Percentiles rank a stretch among this genome's conserved stretches.
Conservation (phyloP, 192 early-diverging fungal genomes). For the Backusella circina region DNA sequence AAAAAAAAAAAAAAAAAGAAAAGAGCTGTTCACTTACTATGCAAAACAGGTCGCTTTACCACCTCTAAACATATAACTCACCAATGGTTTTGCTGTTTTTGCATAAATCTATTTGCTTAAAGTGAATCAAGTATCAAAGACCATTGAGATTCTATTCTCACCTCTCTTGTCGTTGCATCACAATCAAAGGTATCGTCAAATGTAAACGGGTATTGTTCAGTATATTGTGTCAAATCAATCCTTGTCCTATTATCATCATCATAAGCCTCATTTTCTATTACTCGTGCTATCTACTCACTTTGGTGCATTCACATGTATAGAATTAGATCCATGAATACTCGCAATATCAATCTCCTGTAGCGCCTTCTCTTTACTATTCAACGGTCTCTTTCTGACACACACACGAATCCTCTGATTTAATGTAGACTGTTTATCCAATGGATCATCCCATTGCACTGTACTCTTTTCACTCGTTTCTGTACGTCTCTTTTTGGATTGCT, state of each 20-base stretch:
- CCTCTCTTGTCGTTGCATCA: constrained; percentile 78
- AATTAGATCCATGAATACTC: constrained; percentile 56
- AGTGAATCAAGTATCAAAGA: background rate
- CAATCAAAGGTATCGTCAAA: constrained; percentile 97
- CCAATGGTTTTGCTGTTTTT: constrained; percentile 88
- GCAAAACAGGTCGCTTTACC: constrained; percentile 99
- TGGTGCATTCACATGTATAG: constrained; percentile 85
- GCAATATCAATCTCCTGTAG: constrained; percentile 83
- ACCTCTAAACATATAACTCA: constrained; percentile 92
- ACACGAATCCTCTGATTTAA: constrained; percentile 88
- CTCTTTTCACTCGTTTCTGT: background rate
- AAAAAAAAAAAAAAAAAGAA: background rate
- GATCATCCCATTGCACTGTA: background rate
- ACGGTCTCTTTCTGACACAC: constrained; percentile 93
- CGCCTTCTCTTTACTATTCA: constrained; percentile 80
- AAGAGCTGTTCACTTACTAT: constrained; percentile 66
- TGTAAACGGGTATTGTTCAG: constrained; percentile 88
- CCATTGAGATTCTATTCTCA: no score
- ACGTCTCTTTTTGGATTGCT: background rate
- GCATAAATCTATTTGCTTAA: constrained; percentile 64
- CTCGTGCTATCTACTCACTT: constrained; percentile 53
- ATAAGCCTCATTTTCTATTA: background rate
- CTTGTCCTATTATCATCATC: constrained; percentile 56
- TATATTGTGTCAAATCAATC: constrained; percentile 92
- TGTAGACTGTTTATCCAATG: background rate